These are phyloP conservation scores for Mycena olivaceomarginata DNA, from an alignment of 768 basidiomycete species.

Conservation along the genomic window DNA sequence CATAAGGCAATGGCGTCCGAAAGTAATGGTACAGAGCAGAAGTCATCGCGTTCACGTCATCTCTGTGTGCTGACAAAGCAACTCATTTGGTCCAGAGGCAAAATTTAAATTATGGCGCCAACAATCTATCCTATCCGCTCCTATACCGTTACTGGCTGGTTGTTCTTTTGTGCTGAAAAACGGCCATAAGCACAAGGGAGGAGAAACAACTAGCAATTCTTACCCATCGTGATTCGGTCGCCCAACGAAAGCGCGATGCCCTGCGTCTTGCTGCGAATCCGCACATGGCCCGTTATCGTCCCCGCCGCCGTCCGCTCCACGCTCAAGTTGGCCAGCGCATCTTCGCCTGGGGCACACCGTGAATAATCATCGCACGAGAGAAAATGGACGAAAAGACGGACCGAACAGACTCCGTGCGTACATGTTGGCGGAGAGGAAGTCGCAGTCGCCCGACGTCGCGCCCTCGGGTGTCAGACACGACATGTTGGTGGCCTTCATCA, in stretches of 20 bases:
- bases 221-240: constrained; percentile 88
- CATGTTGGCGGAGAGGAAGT: constrained; percentile 97
- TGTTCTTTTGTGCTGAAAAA: constrained; percentile 41
- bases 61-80: not conserved
- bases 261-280: constrained; percentile 98
- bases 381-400: constrained; percentile 57
- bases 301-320: constrained; percentile 92
- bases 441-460: constrained; percentile 95
- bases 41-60: constrained; percentile 1
- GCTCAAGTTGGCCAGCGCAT: constrained; percentile 95
- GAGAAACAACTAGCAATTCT: constrained; percentile 37
- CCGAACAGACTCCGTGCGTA: constrained; percentile 97
- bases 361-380: not conserved
- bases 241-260: constrained; percentile 96
- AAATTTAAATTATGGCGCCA: constrained; percentile 23
- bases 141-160: constrained; percentile 38
- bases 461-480: constrained; percentile 97
- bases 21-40: constrained; percentile 88
- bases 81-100: not conserved
- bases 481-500: constrained; percentile 99
- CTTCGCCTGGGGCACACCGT: constrained; percentile 78
- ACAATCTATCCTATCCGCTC: constrained; percentile 27
- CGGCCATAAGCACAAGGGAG: not conserved
- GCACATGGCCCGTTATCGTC: constrained; percentile 92
- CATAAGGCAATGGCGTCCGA: constrained; percentile 85